These are phyloP conservation scores for Penicillium soppii DNA, from an alignment of 495 filamentous ascomycete species.

Conservation along the genomic window DNA sequence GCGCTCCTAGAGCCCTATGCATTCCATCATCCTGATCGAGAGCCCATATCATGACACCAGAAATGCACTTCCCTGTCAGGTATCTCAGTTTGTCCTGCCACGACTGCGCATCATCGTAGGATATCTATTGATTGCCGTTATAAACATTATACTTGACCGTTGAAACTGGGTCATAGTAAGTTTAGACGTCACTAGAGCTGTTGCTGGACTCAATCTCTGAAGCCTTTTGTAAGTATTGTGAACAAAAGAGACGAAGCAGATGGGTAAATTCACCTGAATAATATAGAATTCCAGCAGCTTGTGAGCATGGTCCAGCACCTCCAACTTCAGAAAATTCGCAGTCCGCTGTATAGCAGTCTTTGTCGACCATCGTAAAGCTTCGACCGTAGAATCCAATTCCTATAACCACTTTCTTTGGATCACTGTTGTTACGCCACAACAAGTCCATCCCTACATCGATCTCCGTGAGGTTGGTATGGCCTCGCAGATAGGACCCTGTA, in stretches of 20 bases:
- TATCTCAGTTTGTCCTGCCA: constrained; percentile 10
- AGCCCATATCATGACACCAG: constrained; percentile 32
- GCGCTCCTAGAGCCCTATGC: too few relatives aligned
- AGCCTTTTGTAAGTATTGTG: too few relatives aligned
- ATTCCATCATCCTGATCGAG: constrained; percentile 22
- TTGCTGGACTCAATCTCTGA: background rate
- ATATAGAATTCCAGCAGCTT: background rate
- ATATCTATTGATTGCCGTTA: constrained; percentile 38
- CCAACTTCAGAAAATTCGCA: background rate
- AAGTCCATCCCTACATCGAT: constrained; percentile 30
- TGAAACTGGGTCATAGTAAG: background rate
- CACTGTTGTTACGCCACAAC: constrained; percentile 34
- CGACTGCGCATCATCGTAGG: constrained; percentile 41
- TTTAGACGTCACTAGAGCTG: background rate
- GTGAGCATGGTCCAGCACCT: background rate
- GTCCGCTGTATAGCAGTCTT: constrained; percentile 25
- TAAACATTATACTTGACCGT: background rate
- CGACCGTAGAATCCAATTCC: constrained; percentile 41
- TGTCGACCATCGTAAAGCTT: constrained; percentile 33
- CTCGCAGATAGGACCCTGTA: constrained; percentile 20
- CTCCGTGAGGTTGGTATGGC: constrained; percentile 35
- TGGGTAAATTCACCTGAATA: too few relatives aligned
- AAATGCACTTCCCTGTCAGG: constrained; percentile 9
- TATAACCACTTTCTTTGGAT: constrained; percentile 30
- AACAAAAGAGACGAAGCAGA: too few relatives aligned